These are phyloP conservation scores for Haematococcus lacustris DNA, from an alignment of 139 green algal species.

Conservation along the genomic window DNA sequence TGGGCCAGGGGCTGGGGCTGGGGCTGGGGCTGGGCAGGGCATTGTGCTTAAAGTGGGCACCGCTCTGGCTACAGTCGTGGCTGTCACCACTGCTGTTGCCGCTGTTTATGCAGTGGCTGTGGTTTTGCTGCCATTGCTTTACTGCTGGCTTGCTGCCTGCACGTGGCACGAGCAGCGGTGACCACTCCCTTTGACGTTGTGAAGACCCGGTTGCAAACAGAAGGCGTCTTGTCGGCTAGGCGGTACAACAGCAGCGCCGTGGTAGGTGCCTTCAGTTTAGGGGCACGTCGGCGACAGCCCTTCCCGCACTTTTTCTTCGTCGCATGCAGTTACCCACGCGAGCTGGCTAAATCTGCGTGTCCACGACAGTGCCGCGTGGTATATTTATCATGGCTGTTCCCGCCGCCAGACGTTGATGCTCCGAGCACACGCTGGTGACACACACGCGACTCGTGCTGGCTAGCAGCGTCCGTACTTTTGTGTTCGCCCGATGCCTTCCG, in stretches of 20 bases:
- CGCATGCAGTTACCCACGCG: not conserved
- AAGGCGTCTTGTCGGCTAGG: constrained; percentile 50
- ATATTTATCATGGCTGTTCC: not conserved
- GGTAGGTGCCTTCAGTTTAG: constrained; percentile 25
- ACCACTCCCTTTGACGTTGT: constrained; percentile 87
- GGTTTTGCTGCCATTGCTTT: not conserved
- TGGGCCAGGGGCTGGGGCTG: not conserved
- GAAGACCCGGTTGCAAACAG: constrained; percentile 88
- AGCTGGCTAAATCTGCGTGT: not conserved
- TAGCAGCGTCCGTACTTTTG: not conserved
- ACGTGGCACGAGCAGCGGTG: constrained; percentile 34
- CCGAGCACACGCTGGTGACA: not conserved
- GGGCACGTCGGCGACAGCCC: not conserved
- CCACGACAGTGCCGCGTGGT: not conserved
- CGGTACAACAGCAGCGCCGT: constrained; percentile 50
- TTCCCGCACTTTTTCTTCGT: not conserved
- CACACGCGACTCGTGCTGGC: not conserved
- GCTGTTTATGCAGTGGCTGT: not conserved
- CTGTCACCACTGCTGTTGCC: not conserved
- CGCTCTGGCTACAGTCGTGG: not conserved
- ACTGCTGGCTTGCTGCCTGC: constrained; percentile 20
- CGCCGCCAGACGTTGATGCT: not conserved
- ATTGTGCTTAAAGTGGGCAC: not conserved
- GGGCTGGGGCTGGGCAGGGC: not conserved
- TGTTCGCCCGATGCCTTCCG: no score